Evolutionary conservation across 2,329 filamentous ascomycete genomes (phyloP), one percentile per base, ranked within the genome.

Genomic region (Leptographium wingfieldii): DNA sequence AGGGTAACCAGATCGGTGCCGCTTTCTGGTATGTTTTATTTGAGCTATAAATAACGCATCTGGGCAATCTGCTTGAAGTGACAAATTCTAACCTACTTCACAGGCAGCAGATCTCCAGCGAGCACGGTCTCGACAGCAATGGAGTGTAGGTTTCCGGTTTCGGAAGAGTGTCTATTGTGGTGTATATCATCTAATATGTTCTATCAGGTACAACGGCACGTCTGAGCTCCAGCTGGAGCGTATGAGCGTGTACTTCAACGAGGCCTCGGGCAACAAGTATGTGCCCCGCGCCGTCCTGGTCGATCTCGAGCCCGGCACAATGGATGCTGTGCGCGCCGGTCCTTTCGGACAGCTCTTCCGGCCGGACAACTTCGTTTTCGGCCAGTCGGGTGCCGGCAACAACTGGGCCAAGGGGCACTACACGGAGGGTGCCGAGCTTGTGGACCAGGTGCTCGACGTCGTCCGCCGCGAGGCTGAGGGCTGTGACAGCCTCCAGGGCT

Each of bases 401-500:
- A 97, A 97, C 87, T 99, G 94, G 94, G 94, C 94, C 78, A 99
- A 97, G 87, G 94, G 94, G 80, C 94, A 99, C 77, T 99, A 99
- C 85, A 99, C 94, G 67, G 94, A 99, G 82, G 94, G 94, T 85
- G 94, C 94, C 69, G 94, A 99, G 82, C 85, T 97, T 66, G 94
- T 99, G 69, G 94, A 99, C 82, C 84, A 96, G 73, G 94, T 99
- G 69, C 86, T 99, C 69, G 94, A 97, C 74, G 94, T 99, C 67
- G 92, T 99, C 73, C 94, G 94, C 74, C 92, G 94, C 72, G 94
- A 99, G 84, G 92, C 94, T 68, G 94, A 99, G 81, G 90, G 89
- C 76, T 97, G 94, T 74, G 94, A 99, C 84, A 96, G 90, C 85
- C 92, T 99, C 66, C 94, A 99, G 82, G 94, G 94, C 76, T 99